phyloP scores from a whole-genome alignment of 495 filamentous ascomycete species.

The Saxophila tyrrhenica region DNA sequence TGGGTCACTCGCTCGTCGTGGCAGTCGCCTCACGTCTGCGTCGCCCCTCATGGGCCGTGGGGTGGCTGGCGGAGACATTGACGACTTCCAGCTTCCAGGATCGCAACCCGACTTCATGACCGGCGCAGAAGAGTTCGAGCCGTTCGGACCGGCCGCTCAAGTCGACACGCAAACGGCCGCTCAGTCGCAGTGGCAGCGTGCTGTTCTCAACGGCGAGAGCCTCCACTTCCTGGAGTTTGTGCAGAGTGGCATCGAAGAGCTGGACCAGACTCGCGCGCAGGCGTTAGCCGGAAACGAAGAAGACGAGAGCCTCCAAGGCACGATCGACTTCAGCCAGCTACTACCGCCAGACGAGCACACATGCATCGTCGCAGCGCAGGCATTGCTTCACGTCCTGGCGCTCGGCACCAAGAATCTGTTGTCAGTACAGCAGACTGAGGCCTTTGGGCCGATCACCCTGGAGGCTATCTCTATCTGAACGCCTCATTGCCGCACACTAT shows the following conservation, averaged over 20 bases:
- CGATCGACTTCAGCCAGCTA: constrained; percentile 47
- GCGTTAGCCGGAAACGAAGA: constrained; percentile 29
- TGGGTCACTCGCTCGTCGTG: constrained; percentile 36
- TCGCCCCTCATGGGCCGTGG: constrained; percentile 49
- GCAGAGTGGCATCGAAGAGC: constrained; percentile 27
- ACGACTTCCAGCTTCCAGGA: neutral
- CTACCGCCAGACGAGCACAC: constrained; percentile 44
- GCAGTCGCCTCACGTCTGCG: constrained; percentile 43
- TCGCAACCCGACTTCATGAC: neutral
- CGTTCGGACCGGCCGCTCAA: constrained; percentile 34
- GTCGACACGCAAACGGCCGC: constrained; percentile 39
- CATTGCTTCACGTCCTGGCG: constrained; percentile 58
- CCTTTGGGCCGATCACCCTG: constrained; percentile 31
- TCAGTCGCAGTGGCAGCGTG: constrained; percentile 33
- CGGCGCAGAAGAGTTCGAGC: constrained; percentile 28
- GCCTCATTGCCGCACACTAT: neutral
- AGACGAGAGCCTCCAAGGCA: constrained; percentile 25
- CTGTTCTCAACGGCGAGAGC: constrained; percentile 46
- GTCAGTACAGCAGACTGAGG: constrained; percentile 41
- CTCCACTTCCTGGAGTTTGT: constrained; percentile 52
- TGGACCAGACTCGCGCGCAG: constrained; percentile 19
- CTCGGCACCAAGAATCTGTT: constrained; percentile 55
- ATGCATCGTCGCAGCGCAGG: constrained; percentile 55
- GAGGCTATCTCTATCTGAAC: neutral
- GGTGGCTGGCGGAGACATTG: constrained; percentile 9